These are phyloP conservation scores for Anastatica hierochuntica DNA, from an alignment of 345 rosid genomes.

Conservation along the genomic window DNA sequence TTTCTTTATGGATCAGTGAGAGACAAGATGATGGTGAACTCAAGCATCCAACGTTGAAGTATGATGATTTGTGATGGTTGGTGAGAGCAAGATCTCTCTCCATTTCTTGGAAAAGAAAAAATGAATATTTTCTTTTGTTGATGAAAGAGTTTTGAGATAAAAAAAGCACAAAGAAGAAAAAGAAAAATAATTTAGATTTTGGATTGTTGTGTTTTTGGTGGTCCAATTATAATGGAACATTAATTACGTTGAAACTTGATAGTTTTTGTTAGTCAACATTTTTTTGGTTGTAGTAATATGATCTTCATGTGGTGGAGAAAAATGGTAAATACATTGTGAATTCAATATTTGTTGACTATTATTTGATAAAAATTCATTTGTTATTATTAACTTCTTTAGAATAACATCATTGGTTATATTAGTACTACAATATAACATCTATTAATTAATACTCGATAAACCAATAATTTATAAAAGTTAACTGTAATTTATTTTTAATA, in stretches of 20 bases:
- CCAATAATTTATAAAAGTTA: too few relatives aligned
- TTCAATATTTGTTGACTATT: too few relatives aligned
- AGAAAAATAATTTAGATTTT: neutral
- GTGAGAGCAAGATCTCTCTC: slow-evolving; percentile 30
- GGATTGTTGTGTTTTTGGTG: slow-evolving; percentile 1
- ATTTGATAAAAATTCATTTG: too few relatives aligned
- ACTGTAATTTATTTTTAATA: too few relatives aligned
- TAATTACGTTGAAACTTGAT: neutral
- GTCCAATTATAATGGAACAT: slow-evolving; percentile 22
- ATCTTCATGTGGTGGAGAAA: neutral
- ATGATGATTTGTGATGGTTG: slow-evolving; percentile 27
- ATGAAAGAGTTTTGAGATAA: neutral
- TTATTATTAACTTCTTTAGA: too few relatives aligned
- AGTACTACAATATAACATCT: too few relatives aligned
- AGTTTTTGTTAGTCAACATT: neutral
- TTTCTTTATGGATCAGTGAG: slow-evolving; percentile 33
- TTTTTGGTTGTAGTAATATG: neutral
- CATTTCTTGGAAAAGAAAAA: slow-evolving; percentile 17
- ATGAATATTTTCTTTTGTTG: neutral
- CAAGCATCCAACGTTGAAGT: slow-evolving; percentile 28
- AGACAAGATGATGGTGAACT: slow-evolving; percentile 38
- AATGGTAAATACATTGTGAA: neutral
- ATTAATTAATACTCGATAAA: too few relatives aligned
- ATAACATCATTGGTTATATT: too few relatives aligned
- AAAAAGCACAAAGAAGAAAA: neutral